phyloP scores from a whole-genome alignment of 768 basidiomycete species.

The Austroboletus eburneus region DNA sequence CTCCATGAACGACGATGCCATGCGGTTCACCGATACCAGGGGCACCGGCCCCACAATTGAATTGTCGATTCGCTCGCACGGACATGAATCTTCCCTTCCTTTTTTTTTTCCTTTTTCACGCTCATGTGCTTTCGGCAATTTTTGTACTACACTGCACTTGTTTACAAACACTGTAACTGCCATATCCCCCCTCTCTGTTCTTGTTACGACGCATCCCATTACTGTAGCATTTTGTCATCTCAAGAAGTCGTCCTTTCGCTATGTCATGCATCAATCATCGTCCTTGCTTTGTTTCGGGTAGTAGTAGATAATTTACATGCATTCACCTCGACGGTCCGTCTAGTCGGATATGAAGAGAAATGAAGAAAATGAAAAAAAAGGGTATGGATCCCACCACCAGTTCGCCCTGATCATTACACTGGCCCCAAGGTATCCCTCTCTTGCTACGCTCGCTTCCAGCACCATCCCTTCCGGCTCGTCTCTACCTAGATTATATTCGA shows the following conservation, averaged over 20 bases:
- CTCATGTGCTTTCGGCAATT: neutral
- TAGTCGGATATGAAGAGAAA: neutral
- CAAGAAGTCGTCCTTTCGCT: slow-evolving; percentile 6
- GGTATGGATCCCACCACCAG: slow-evolving; percentile 50
- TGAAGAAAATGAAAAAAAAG: neutral
- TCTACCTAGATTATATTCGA: neutral
- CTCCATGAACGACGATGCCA: slow-evolving; percentile 4
- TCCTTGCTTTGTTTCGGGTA: neutral
- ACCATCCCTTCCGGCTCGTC: neutral
- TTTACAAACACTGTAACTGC: neutral
- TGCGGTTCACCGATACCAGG: neutral
- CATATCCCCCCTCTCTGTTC: neutral
- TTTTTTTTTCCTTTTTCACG: neutral
- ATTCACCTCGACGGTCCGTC: neutral
- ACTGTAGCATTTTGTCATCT: slow-evolving; percentile 17
- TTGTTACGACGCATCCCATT: slow-evolving; percentile 18
- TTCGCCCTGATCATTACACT: slow-evolving; percentile 43
- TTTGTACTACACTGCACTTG: neutral
- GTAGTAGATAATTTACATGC: slow-evolving; percentile 23
- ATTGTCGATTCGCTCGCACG: slow-evolving; percentile 11
- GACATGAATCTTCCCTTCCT: slow-evolving; percentile 13
- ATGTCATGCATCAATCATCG: slow-evolving; percentile 13
- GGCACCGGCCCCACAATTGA: neutral
- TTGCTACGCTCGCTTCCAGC: slow-evolving; percentile 13
- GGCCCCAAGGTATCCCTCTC: slow-evolving; percentile 42